Conservation (phyloP, 2,329 filamentous ascomycete genomes). For the Alternaria atra region DNA sequence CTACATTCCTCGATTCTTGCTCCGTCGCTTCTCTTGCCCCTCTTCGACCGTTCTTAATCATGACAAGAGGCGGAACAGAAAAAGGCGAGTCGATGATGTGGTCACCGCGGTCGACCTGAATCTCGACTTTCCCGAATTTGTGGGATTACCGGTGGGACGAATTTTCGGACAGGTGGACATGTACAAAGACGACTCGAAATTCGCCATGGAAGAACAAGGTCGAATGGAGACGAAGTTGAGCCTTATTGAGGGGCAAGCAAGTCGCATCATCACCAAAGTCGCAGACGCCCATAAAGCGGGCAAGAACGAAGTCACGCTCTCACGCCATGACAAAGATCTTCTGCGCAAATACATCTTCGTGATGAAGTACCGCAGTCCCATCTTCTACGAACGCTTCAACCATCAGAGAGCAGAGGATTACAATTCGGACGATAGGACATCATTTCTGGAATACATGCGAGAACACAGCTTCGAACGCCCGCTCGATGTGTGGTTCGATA, state of each 20-base stretch:
- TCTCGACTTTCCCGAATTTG: not conserved
- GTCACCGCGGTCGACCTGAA: not conserved
- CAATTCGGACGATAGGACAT: constrained; percentile 29
- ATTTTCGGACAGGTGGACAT: not conserved
- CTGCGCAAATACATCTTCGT: constrained; percentile 59
- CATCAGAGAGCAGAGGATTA: constrained; percentile 49
- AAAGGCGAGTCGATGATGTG: not conserved
- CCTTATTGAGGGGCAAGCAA: not conserved
- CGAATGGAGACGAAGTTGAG: not conserved
- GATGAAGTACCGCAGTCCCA: constrained; percentile 55
- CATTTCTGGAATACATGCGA: constrained; percentile 44
- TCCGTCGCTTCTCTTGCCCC: constrained; percentile 43
- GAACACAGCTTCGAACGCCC: constrained; percentile 38
- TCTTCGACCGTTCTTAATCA: not conserved
- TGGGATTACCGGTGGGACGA: not conserved
- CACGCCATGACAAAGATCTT: constrained; percentile 46
- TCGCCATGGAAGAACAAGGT: not conserved
- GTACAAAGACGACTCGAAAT: not conserved
- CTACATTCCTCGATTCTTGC: constrained; percentile 50
- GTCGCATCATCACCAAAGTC: constrained; percentile 12
- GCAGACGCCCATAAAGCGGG: constrained; percentile 21
- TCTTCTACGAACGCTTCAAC: constrained; percentile 50
- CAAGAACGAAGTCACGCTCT: constrained; percentile 38
- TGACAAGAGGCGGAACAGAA: not conserved
- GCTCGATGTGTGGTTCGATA: constrained; percentile 48